Conservation (phyloP, 2,329 filamentous ascomycete genomes). For the Plectosphaerella sp. region DNA sequence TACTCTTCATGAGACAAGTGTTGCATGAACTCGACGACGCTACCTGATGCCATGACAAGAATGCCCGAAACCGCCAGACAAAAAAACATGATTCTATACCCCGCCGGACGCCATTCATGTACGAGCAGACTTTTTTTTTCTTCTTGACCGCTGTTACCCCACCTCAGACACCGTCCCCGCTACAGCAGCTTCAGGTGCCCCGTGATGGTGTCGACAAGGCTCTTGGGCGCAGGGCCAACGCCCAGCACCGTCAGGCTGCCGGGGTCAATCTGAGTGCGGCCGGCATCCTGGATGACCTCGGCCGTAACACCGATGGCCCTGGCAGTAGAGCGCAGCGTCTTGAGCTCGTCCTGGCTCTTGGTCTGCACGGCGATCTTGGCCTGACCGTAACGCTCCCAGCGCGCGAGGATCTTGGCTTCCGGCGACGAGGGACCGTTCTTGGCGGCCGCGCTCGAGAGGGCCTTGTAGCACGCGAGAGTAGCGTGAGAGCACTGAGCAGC, state of each 20-base stretch:
- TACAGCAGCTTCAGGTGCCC: constrained; percentile 78
- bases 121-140: neutral
- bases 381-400: constrained; percentile 85
- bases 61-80: neutral
- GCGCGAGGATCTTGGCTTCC: constrained; percentile 61
- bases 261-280: constrained; percentile 90
- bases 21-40: neutral
- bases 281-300: constrained; percentile 91
- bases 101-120: neutral
- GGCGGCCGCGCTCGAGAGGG: constrained; percentile 54
- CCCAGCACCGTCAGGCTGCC: constrained; percentile 92
- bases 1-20: neutral
- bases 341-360: constrained; percentile 79
- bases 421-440: constrained; percentile 42
- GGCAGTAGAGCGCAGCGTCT: constrained; percentile 71
- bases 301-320: constrained; percentile 80
- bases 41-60: neutral
- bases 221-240: constrained; percentile 76
- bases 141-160: neutral
- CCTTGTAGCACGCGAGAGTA: constrained; percentile 96
- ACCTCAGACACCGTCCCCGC: neutral
- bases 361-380: constrained; percentile 90
- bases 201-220: constrained; percentile 80
- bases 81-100: neutral
- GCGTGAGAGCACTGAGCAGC: constrained; percentile 93